Base-by-base conservation (phyloP, 495 filamentous ascomycete species). In the Talaromyces stipitatus region DNA sequence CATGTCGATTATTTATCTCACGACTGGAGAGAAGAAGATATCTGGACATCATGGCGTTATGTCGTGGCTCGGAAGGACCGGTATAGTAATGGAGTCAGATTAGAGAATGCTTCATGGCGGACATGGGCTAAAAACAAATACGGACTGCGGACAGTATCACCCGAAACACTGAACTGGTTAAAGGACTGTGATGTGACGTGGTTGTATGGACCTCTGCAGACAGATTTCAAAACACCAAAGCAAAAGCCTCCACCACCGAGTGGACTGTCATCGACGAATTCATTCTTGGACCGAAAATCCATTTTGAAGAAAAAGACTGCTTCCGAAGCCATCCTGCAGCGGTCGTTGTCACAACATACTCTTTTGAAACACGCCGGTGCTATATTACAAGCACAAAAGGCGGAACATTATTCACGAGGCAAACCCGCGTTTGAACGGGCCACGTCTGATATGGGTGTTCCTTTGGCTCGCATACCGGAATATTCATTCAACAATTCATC, bases 111-210 rank as follows among this genome's bases (percentile, higher is more conserved):
- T 4, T 96, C 92, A 3, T 98, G 94, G 94, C 80, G 94, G 64
- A 94, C 91, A n/a, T 98, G 94, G 94, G 84, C 89, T 65, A 97
- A 97, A 68, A 74, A 85, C 18, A 95, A 95, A 66, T 84, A 92
- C 65, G 82, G 87, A 23, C 69, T 97, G 55, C 85, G 84, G 66
- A 97, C 94, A 0, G 83, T 96, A 4, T 91, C 91, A 6, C 89
- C 92, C 6, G 89, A 95, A 67, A 87, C 85, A 2, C 71, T 97
- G 48, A 96, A 97, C 66, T 97, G 92, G 91, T 73, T 97, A 36
- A 98, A 98, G 66, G 94, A 98, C 62, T 91, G 87, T 66, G 94
- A 98, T 67, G 91, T 97, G 23, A 97, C 94, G 50, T 98, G 94
- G 94, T 78, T 98, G 2, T 98, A 98, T 64, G 94, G 94, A 0